Conservation (phyloP, 2,329 filamentous ascomycete genomes). For the Dichotomopilus funicola region DNA sequence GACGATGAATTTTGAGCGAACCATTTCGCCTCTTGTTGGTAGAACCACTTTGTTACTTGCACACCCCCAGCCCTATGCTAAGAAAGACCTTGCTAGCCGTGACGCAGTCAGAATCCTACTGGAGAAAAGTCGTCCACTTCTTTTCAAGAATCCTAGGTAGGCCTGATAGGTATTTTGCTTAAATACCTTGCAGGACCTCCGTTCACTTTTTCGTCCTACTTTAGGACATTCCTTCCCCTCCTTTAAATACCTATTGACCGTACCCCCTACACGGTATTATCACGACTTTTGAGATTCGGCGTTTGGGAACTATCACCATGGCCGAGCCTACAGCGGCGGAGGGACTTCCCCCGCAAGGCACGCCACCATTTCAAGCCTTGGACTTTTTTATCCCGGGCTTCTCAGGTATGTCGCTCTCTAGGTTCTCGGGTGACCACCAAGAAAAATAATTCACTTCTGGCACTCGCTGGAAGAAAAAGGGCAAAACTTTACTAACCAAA, state of each 20-base stretch:
- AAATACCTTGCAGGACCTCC: neutral
- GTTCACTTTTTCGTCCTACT: slow-evolving; percentile 1
- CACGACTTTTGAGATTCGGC: neutral
- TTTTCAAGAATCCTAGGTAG: too few relatives aligned
- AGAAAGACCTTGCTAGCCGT: neutral
- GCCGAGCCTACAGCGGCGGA: neutral
- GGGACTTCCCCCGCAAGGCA: neutral
- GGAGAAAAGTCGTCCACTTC: neutral
- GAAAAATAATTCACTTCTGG: too few relatives aligned
- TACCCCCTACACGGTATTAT: neutral
- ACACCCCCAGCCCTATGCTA: neutral
- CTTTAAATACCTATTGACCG: neutral
- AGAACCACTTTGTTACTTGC: neutral
- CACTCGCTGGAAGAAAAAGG: neutral
- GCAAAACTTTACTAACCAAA: neutral
- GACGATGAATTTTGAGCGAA: neutral
- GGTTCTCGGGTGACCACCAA: neutral
- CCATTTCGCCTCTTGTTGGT: neutral
- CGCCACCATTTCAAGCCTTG: slow-evolving; percentile 33
- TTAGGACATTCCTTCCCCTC: neutral
- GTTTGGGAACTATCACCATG: slow-evolving; percentile 10
- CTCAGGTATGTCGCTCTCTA: neutral
- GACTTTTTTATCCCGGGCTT: slow-evolving; percentile 63
- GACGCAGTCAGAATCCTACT: slow-evolving; percentile 5
- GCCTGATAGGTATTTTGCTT: neutral